These are phyloP conservation scores for Gloeophyllum trabeum DNA, from an alignment of 768 basidiomycete species.

Conservation along the genomic window DNA sequence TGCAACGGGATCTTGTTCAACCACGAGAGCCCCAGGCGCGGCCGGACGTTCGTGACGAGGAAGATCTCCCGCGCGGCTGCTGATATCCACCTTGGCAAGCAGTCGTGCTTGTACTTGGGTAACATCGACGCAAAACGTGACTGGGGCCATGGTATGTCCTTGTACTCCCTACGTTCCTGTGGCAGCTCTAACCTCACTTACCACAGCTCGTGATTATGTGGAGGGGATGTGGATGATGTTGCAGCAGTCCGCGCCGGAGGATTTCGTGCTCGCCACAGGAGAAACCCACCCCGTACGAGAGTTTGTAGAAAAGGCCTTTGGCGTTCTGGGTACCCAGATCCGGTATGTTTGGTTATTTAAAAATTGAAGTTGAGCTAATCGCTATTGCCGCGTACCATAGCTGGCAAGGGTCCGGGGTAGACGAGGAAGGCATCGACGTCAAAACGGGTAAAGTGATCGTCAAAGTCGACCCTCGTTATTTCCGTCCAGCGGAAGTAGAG, in stretches of 20 bases:
- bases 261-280: constrained; percentile 92
- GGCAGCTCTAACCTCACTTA: background rate
- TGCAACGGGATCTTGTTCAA: constrained; percentile 98
- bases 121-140: constrained; percentile 93
- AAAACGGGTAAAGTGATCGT: constrained; percentile 67
- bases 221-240: constrained; percentile 99
- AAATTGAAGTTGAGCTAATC: background rate
- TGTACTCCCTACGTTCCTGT: constrained; percentile 1
- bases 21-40: constrained; percentile 92
- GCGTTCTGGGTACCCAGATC: constrained; percentile 52
- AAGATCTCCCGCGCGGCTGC: constrained; percentile 91
- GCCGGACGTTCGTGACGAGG: constrained; percentile 91
- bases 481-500: constrained; percentile 95
- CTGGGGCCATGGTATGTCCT: constrained; percentile 83
- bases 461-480: constrained; percentile 80
- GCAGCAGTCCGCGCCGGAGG: constrained; percentile 72
- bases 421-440: constrained; percentile 67
- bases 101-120: constrained; percentile 84
- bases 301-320: constrained; percentile 84
- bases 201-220: constrained; percentile 73
- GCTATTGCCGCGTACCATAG: constrained; percentile 20
- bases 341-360: constrained; percentile 32
- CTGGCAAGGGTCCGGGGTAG: constrained; percentile 68
- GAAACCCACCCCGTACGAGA: constrained; percentile 94
- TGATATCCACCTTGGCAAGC: constrained; percentile 85